Percentiles rank a stretch among this genome's conserved stretches.
These are phyloP conservation scores for Tulasnella sp. DNA, from an alignment of 768 basidiomycete genomes.

Conservation along the genomic window DNA sequence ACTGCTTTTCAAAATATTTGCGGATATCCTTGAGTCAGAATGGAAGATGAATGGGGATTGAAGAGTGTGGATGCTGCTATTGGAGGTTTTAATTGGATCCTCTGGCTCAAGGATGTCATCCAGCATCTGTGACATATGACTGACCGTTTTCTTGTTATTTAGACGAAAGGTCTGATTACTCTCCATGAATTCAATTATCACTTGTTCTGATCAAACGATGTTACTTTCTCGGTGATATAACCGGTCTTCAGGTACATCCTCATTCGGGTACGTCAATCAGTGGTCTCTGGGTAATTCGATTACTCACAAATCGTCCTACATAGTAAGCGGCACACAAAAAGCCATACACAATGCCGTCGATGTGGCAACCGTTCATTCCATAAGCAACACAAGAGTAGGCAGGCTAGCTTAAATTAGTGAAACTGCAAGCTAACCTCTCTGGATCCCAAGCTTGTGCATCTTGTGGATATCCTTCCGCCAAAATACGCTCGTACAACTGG, in stretches of 20 bases:
- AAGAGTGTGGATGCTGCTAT: not conserved
- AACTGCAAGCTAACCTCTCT: not conserved
- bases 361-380: conserved; percentile 95
- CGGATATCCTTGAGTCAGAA: not conserved
- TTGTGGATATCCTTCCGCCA: conserved; percentile 94
- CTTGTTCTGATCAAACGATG: conserved; percentile 16
- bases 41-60: not conserved
- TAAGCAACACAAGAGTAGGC: conserved; percentile 93
- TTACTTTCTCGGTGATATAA: not conserved
- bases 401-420: not conserved
- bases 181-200: conserved; percentile 18
- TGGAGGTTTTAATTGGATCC: not conserved
- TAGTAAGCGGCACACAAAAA: conserved; percentile 95
- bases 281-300: conserved; percentile 1
- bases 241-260: conserved; percentile 78
- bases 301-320: conserved; percentile 7
- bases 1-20: not conserved
- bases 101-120: not conserved
- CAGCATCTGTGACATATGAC: conserved; percentile 12
- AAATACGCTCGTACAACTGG: conserved; percentile 94
- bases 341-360: conserved; percentile 93
- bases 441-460: conserved; percentile 66
- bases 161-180: conserved; percentile 72
- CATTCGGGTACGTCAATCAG: conserved; percentile 62
- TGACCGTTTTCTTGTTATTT: conserved; percentile 19